A percentile compares a stretch with the other conserved stretches of the same genome.
Conservation (phyloP, 306 rosid genomes). For the Prunus dulcis region DNA sequence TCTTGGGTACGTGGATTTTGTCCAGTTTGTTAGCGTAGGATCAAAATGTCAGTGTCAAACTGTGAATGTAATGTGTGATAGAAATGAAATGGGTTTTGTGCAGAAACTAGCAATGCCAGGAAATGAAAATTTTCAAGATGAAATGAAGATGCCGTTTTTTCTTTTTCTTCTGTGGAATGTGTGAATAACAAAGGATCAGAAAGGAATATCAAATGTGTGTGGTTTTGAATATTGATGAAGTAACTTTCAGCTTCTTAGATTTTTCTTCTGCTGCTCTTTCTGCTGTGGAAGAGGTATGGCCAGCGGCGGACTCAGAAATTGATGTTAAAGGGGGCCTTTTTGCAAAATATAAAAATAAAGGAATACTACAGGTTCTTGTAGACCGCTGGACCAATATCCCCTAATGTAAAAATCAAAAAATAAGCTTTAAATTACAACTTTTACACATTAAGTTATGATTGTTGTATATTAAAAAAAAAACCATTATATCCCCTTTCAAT, state of each 20-base stretch:
- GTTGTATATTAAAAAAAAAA: too few species aligned
- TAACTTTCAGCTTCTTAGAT: conserved; percentile 9
- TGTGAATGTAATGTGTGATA: conserved; percentile 5
- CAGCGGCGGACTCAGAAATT: too few species aligned
- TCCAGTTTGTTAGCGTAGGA: conserved; percentile 3
- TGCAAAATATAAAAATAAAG: too few species aligned
- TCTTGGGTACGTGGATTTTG: conserved; percentile 10
- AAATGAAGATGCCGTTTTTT: not conserved
- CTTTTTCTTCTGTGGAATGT: not conserved
- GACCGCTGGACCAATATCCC: too few species aligned
- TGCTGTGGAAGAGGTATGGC: not conserved
- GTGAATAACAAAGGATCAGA: conserved; percentile 9
- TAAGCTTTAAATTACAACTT: too few species aligned
- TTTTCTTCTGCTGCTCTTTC: not conserved
- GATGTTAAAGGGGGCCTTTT: too few species aligned
- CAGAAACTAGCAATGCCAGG: conserved; percentile 1
- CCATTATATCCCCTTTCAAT: too few species aligned
- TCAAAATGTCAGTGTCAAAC: conserved; percentile 12
- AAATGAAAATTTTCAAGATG: not conserved
- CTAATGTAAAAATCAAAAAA: too few species aligned
- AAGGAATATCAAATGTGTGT: conserved; percentile 36
- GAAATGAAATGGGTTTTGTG: conserved; percentile 1
- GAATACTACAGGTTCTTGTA: too few species aligned
- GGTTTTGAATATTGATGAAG: conserved; percentile 21
- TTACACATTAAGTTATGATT: too few species aligned